Evolutionary conservation across 2,329 filamentous ascomycete genomes (phyloP).

Genomic region (Colletotrichum tamarilloi): DNA sequence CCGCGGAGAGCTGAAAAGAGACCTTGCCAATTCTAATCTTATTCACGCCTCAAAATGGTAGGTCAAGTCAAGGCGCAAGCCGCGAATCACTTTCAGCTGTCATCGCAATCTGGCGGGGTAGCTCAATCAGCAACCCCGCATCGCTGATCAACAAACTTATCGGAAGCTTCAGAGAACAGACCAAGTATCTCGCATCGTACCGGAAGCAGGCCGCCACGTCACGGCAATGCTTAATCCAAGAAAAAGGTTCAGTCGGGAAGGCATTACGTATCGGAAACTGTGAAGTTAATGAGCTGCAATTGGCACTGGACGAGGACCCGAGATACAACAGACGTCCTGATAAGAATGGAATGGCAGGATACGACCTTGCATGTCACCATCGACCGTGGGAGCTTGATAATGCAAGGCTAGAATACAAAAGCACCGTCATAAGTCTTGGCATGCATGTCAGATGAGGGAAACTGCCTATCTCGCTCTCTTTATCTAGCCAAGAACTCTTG

Average conservation of each 20-base stretch:
- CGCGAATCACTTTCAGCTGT: background rate
- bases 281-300: background rate
- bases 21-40: background rate
- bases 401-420: background rate
- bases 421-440: conserved; percentile 5
- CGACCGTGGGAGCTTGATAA: background rate
- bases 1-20: background rate
- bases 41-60: background rate
- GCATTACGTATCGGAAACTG: background rate
- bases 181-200: background rate
- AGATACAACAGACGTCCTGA: background rate
- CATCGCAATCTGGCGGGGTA: background rate
- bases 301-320: background rate
- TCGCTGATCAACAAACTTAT: background rate
- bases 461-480: background rate
- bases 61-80: background rate
- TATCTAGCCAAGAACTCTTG: background rate
- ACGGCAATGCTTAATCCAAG: background rate
- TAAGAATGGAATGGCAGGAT: background rate
- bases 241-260: background rate
- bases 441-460: conserved; percentile 2
- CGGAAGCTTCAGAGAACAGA: background rate
- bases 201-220: background rate
- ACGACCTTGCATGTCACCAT: background rate
- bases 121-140: background rate